A percentile compares a stretch with the other conserved stretches of the same genome.
phyloP scores from a whole-genome alignment of 2,329 filamentous ascomycete species.

The Colletotrichum filicis region DNA sequence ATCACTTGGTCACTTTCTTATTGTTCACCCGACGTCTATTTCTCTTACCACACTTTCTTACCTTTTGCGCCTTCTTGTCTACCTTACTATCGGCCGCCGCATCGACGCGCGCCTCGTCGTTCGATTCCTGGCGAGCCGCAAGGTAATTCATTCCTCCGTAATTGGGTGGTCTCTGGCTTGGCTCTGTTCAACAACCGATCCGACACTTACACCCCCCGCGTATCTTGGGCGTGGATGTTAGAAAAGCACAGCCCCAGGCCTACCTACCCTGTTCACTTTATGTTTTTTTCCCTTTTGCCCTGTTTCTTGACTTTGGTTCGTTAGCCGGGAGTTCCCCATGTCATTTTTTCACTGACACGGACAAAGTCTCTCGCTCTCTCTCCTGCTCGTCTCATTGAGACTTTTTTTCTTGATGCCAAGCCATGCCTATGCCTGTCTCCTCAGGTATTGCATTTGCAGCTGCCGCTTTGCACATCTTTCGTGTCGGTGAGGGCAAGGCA shows the following conservation, averaged over 20 bases:
- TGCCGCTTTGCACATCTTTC: background rate
- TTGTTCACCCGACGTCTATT: background rate
- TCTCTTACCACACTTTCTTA: constrained; percentile 18
- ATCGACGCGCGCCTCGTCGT: constrained; percentile 9
- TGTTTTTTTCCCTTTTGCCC: background rate
- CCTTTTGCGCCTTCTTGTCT: background rate
- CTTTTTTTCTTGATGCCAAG: background rate
- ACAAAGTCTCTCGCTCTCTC: background rate
- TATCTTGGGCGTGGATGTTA: background rate
- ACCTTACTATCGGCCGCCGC: background rate
- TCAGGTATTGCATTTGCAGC: background rate
- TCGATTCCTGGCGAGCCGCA: constrained; percentile 9
- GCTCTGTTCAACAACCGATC: background rate
- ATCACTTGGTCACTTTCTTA: constrained; percentile 2
- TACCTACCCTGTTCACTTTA: background rate
- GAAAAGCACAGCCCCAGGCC: constrained; percentile 6
- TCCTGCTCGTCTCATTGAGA: constrained; percentile 7
- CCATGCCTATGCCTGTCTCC: constrained; percentile 2
- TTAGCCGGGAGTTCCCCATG: constrained; percentile 10
- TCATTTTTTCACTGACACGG: constrained; percentile 15
- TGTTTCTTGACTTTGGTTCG: background rate
- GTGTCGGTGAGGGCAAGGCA: constrained; percentile 9
- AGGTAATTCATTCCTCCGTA: background rate
- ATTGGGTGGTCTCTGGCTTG: constrained; percentile 16
- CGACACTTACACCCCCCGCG: constrained; percentile 3